phyloP scores from a whole-genome alignment of 495 filamentous ascomycete genomes.

The Evansstolkia leycettana region DNA sequence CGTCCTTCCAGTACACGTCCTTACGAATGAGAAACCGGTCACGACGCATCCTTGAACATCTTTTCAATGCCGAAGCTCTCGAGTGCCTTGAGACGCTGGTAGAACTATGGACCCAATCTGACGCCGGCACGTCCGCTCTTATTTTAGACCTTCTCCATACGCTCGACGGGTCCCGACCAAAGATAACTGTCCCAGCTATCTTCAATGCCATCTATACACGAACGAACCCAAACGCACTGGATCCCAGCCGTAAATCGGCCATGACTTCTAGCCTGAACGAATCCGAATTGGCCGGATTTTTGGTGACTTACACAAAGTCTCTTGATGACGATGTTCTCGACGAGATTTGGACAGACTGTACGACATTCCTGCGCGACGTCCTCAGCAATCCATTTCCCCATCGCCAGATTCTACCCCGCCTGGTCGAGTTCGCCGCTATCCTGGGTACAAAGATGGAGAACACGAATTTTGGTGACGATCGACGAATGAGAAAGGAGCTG shows the following conservation, averaged over 20 bases:
- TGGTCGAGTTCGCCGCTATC: slow-evolving; percentile 81
- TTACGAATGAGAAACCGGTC: slow-evolving; percentile 81
- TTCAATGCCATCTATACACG: slow-evolving; percentile 95
- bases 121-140: slow-evolving; percentile 23
- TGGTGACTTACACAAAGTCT: slow-evolving; percentile 78
- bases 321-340: slow-evolving; percentile 98
- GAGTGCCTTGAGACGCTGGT: slow-evolving; percentile 88
- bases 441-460: slow-evolving; percentile 91
- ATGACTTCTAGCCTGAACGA: slow-evolving; percentile 75
- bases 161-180: slow-evolving; percentile 80
- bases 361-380: slow-evolving; percentile 79
- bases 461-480: slow-evolving; percentile 93
- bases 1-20: slow-evolving; percentile 83
- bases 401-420: slow-evolving; percentile 72
- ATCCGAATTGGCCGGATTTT: slow-evolving; percentile 70
- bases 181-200: slow-evolving; percentile 87
- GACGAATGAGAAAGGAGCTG: slow-evolving; percentile 84
- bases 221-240: slow-evolving; percentile 71
- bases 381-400: slow-evolving; percentile 92
- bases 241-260: slow-evolving; percentile 69
- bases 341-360: slow-evolving; percentile 95
- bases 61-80: slow-evolving; percentile 87
- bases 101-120: slow-evolving; percentile 58
- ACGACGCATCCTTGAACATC: slow-evolving; percentile 75
- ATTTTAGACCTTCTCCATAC: slow-evolving; percentile 82